Base-by-base conservation (phyloP, 805 yeast genomes). In the Cyberlindnera maclurae region DNA sequence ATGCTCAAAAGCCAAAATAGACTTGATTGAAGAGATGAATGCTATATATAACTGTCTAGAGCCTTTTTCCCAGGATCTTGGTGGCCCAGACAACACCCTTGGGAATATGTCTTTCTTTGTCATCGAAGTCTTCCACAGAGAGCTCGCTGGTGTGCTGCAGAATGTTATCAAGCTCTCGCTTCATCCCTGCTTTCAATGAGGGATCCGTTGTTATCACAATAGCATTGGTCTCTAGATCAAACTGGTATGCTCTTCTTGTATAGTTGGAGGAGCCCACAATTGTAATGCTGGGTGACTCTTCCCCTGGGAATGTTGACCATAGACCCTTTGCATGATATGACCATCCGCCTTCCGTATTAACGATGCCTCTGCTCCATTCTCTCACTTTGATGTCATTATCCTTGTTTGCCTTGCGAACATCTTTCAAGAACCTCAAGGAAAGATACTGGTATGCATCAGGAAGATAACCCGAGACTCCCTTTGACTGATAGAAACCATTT, bases 301-400 rank as follows among this genome's bases (percentile, higher is more conserved):
- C 82, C 2, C 62, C 68, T 0, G 87, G 82, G 11, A 67, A 65
- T 8, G 75, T 67, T 0, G 85, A 62, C 97, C 97, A 93, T 4
- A 90, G 64, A 1, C 98, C 98, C 57, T 93, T 93, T 12, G 98
- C 97, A 56, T 93, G 98, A 59, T 93, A 93, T 0, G 97, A 85
- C 97, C 98, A 90, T 1, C 98, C 98, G 22, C 68, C 72, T 1
- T 79, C 73, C 7, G 82, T 73, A 54, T 87, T 86, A 3, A 87
- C 95, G 3, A 77, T 65, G 1, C 98, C 98, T 35, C 74, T 77
- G 52, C 75, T 72, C 98, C 98, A 93, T 59, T 90, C 97, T 40
- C 68, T 69, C 28, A 93, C 63, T 15, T 63, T 59, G 24, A 90
- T 77, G 27, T 64, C 49, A 3, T 63, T 41, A 13, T 66, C 62